Evolutionary conservation across 2,329 filamentous ascomycete species (phyloP).

Genomic region (Trichophyton simii): DNA sequence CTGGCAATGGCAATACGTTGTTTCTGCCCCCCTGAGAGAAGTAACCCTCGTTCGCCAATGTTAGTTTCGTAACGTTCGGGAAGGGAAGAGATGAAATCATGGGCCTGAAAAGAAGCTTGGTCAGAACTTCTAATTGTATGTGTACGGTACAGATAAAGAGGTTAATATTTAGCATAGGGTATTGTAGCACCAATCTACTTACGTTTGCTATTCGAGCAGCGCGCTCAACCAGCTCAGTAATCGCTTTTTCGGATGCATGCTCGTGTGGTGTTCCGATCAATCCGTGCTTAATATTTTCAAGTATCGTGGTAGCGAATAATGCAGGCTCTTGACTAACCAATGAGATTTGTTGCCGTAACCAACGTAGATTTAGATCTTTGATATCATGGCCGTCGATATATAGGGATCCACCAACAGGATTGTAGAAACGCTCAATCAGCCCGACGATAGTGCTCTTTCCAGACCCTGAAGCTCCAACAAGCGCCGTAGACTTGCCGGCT

Average conservation of each 20-base stretch:
- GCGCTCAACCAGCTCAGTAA: conserved; percentile 3
- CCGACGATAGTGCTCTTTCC: conserved; percentile 36
- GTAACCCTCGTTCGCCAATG: conserved; percentile 48
- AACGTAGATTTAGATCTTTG: conserved; percentile 19
- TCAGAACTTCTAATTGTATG: neutral
- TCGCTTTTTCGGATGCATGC: conserved; percentile 8
- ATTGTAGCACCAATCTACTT: too few species aligned
- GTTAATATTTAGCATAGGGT: too few species aligned
- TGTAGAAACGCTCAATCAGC: conserved; percentile 49
- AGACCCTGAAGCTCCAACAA: conserved; percentile 28
- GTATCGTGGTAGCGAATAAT: conserved; percentile 13
- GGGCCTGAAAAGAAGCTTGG: conserved; percentile 41
- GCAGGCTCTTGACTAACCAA: conserved; percentile 17
- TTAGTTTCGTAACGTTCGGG: conserved; percentile 72
- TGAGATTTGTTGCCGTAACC: conserved; percentile 15
- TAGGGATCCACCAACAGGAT: conserved; percentile 23
- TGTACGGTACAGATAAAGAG: neutral
- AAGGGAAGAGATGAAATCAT: conserved; percentile 62
- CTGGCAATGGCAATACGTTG: conserved; percentile 89
- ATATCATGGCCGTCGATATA: conserved; percentile 25
- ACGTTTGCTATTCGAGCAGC: neutral
- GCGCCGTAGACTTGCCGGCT: conserved; percentile 35
- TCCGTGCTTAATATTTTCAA: conserved; percentile 14
- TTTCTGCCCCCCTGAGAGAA: conserved; percentile 15
- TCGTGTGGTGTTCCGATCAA: conserved; percentile 12